Evolutionary conservation across 306 rosid genomes (phyloP), one percentile per base, ranked within the genome.

Genomic region (Pyrus betulifolia): DNA sequence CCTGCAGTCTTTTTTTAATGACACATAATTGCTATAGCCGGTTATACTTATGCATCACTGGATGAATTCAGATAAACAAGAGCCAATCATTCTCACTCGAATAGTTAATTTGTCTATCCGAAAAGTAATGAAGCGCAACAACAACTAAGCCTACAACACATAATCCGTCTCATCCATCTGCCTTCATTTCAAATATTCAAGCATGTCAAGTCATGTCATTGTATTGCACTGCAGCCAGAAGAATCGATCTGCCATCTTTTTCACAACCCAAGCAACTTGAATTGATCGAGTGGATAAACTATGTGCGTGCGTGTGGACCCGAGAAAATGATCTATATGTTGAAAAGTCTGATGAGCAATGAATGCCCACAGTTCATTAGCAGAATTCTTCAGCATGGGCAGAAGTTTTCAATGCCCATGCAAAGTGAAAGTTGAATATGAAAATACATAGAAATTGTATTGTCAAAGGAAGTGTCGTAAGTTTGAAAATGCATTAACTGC

Each of bases 61-160:
- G 67, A 40, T 35, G 33, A 49, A 49, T 49, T 49, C 7, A 15
- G 66, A 38, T 72, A 18, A 35, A 35, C 76, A 58, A 49, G 19
- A 49, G 55, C 21, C 55, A 49, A 15, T 49, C 21, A 17, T 15
- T 17, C 55, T 55, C 61, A 3, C 13, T 42, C 69, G 11, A 40
- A 22, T 17, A 30, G 45, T 17, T 63, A 30, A 14, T 28, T 13
- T 28, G 8, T 52, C 70, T 21, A 66, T 35, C 69, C 21, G 62
- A 74, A 40, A 40, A 40, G 60, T 5, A 74, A 74, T 74, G 77
- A 42, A 73, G 55, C 55, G 15, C 76, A 40, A 73, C 57, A 23
- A 67, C 58, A 40, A 60, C 58, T 73, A 44, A 58, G 6, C 0
- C 25, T 23, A 42, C 77, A 38, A 60, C 42, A 73, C 55, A 42